phyloP scores from a whole-genome alignment of 306 rosid genomes.

The Delonix regia region DNA sequence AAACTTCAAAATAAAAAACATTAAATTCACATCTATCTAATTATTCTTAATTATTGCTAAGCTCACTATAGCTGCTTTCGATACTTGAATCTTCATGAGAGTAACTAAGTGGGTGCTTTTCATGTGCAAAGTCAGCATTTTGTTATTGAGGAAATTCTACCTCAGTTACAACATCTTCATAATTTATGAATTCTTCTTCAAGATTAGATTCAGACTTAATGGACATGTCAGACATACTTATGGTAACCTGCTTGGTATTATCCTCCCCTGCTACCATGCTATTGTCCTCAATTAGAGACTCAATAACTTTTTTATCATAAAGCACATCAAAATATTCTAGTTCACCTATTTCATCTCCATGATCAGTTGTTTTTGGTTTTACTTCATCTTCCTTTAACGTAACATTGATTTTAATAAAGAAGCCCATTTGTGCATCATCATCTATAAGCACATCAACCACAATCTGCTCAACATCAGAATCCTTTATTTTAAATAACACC shows the following conservation, averaged over 20 bases:
- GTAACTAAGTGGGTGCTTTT: conserved; percentile 25
- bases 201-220: conserved; percentile 40
- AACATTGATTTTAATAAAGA: conserved; percentile 53
- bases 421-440: conserved; percentile 36
- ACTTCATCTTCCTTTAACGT: conserved; percentile 30
- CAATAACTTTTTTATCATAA: conserved; percentile 25
- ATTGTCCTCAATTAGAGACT: conserved; percentile 27
- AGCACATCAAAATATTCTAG: conserved; percentile 13
- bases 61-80: conserved; percentile 41
- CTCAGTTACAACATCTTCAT: conserved; percentile 32
- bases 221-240: conserved; percentile 35
- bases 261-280: conserved; percentile 28
- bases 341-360: conserved; percentile 14
- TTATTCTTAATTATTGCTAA: conserved; percentile 36
- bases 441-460: conserved; percentile 33
- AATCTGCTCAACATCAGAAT: conserved; percentile 28
- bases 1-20: conserved; percentile 32
- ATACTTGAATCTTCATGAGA: conserved; percentile 40
- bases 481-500: conserved; percentile 38
- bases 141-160: conserved; percentile 35
- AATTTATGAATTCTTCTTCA: conserved; percentile 35
- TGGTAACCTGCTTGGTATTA: conserved; percentile 15
- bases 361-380: conserved; percentile 19
- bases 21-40: conserved; percentile 35
- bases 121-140: conserved; percentile 30